Conservation (phyloP, 306 rosid genomes). For the Medicago lupulina region DNA sequence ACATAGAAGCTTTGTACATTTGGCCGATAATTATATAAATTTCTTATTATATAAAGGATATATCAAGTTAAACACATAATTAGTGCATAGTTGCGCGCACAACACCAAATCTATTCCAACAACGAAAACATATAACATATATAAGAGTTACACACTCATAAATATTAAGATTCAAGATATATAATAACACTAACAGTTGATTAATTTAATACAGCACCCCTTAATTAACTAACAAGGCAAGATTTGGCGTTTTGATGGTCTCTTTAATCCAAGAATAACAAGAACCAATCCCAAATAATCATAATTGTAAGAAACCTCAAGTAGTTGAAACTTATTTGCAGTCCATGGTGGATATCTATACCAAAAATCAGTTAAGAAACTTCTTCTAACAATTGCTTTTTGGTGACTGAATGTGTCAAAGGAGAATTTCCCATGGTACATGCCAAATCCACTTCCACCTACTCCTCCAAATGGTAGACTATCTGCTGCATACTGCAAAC, state of each 20-base stretch:
- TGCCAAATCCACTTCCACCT: constrained; percentile 82
- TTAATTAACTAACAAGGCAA: background rate
- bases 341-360: constrained; percentile 86
- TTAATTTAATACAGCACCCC: background rate
- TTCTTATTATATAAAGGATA: background rate
- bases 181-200: too few species aligned
- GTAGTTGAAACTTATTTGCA: constrained; percentile 61
- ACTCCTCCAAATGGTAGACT: constrained; percentile 83
- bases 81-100: background rate
- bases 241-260: constrained; percentile 36
- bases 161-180: background rate
- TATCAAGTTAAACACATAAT: background rate
- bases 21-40: background rate
- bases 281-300: constrained; percentile 66
- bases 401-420: constrained; percentile 83
- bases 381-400: constrained; percentile 59
- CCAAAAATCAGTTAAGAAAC: constrained; percentile 74
- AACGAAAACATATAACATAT: background rate
- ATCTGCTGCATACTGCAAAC: constrained; percentile 73
- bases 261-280: constrained; percentile 60
- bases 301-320: constrained; percentile 52
- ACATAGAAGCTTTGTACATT: background rate
- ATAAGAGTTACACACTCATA: background rate
- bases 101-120: background rate
- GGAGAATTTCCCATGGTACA: constrained; percentile 83